These are phyloP conservation scores for Scorias spongiosa DNA, from an alignment of 2,329 filamentous ascomycete species.

Conservation along the genomic window DNA sequence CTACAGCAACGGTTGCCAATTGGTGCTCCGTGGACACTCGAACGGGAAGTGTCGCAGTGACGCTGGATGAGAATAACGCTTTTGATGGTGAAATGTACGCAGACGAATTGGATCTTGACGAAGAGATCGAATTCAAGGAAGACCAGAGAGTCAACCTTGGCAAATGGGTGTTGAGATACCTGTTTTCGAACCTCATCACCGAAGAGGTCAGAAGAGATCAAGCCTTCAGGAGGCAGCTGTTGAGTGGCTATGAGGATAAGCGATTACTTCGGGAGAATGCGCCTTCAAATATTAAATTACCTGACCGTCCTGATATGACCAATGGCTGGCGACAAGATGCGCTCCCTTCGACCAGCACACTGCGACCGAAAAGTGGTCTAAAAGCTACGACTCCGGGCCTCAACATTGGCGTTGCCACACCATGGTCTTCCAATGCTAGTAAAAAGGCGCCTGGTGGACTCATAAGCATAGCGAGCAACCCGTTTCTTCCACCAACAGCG, in stretches of 20 bases:
- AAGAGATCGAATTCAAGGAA: constrained; percentile 68
- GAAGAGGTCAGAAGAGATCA: constrained; percentile 80
- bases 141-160: constrained; percentile 95
- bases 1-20: constrained; percentile 73
- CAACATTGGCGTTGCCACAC: constrained; percentile 48
- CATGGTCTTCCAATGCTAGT: constrained; percentile 1
- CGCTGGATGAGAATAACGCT: constrained; percentile 85
- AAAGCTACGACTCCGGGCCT: constrained; percentile 56
- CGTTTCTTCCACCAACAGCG: constrained; percentile 23
- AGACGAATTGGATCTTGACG: constrained; percentile 64
- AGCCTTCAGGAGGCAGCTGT: constrained; percentile 51
- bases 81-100: constrained; percentile 97
- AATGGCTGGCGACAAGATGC: constrained; percentile 29
- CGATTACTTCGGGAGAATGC: constrained; percentile 41
- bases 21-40: constrained; percentile 95
- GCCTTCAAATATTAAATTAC: constrained; percentile 46
- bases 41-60: constrained; percentile 79
- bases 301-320: constrained; percentile 23
- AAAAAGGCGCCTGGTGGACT: constrained; percentile 21
- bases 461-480: constrained; percentile 18
- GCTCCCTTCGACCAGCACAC: constrained; percentile 32
- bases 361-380: constrained; percentile 46
- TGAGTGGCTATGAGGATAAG: constrained; percentile 46
- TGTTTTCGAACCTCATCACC: constrained; percentile 79
- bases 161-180: constrained; percentile 86